Base-by-base conservation (phyloP, 805 yeast genomes). In the Cyberlindnera subsufficiens region DNA sequence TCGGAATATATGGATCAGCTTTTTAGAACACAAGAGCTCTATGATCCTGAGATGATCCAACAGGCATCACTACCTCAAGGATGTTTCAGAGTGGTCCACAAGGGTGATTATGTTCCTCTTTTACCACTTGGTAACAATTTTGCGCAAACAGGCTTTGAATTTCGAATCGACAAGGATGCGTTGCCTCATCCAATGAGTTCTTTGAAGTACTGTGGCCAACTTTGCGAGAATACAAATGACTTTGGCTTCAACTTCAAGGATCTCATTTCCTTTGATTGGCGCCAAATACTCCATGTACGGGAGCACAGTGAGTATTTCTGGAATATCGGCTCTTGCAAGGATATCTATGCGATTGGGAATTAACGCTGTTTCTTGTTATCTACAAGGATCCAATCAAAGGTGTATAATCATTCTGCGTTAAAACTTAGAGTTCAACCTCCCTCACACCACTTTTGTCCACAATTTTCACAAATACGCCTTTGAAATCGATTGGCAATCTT, bases 401-500 rank as follows among this genome's bases (percentile, higher is more conserved):
- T 17, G 35, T 32, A 8, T 32, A 32, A 32, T 32, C 13, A 15
- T 16, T 11, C 14, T 16, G 35, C 19, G 35, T 18, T 34, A 22
- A 9, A 22, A 9, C 27, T 39, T 30, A 46, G 16, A 43, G 15
- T 13, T 70, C 67, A 45, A 65, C 54, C 42, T 59, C 61, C 64
- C 76, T 66, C 60, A 77, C 65, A 50, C 86, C 84, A 46, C 74
- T 75, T 61, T 80, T 66, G 57, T 76, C 84, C 16, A 86, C 82
- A 19, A 80, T 71, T 62, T 83, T 82, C 38, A 85, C 75, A 46
- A 67, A 67, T 27, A 83, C 79, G 27, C 98, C 98, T 70, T 91
- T 93, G 74, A 86, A 91, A 59, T 91, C 98, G 46, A 93, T 76
- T 35, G 96, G 96, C 82, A 88, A 75, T 71, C 99, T 82, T 44